Evolutionary conservation across 2,329 filamentous ascomycete genomes (phyloP), one percentile per base, ranked within the genome.

Genomic region (Proliferodiscus dingleyae): DNA sequence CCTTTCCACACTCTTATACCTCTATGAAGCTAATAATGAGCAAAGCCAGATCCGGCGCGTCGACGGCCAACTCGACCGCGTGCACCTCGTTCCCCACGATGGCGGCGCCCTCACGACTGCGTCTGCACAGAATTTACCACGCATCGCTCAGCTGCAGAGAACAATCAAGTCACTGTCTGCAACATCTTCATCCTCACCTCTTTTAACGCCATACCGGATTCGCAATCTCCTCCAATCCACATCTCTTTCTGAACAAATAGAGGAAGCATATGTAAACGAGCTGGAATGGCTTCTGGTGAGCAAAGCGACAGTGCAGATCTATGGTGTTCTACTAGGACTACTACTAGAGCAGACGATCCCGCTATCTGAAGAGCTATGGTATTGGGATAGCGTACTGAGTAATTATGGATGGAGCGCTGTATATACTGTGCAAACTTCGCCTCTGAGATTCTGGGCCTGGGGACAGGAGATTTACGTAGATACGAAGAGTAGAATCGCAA

Each of bases 241-340:
- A 1, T 72, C 73, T 9, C 69, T 87, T 43, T 71, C 73, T 16
- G 41, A 49, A 16, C 61, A 65, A 19, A 64, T 68, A 46, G 61
- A 67, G 33, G 59, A 59, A 21, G 68, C 71, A 15, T 85, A 87
- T 59, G 83, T 89, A 62, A 75, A 78, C 41, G 87, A 96, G 59
- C 75, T 96, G 40, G 85, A 95, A 66, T 97, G 93, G 93, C 70
- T 96, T 19, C 72, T 96, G 13, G 78, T 94, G 23, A 88, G 86
- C 66, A 98, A 97, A 66, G 90, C 90, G 4, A 87, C 90, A 0
- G 81, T 90, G n/a, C 91, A 96, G 61, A 83, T 85, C 1, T 94
- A 95, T 60, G 91, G 91, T 3, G 70, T 87, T 39, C 76, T 95
- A 32, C 71, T 96, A 55, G 82, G 83, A 56, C 81, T 79, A 0